Percentiles rank a stretch among this genome's conserved stretches.
These are phyloP conservation scores for Globisporangium cederbergense DNA, from an alignment of 352 stramenopile genomes.

Conservation along the genomic window DNA sequence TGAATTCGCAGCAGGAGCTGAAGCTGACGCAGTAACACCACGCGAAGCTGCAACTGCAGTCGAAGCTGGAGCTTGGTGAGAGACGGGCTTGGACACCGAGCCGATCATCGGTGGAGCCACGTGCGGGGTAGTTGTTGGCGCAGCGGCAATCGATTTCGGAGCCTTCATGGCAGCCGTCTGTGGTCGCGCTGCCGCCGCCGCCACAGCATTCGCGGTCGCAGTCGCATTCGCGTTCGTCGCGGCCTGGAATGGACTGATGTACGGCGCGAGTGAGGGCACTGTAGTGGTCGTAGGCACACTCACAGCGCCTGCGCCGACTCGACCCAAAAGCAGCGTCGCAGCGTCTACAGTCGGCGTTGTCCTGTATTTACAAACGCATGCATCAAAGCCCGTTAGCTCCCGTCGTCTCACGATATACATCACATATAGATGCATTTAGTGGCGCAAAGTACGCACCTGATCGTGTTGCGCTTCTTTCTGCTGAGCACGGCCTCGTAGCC, in stretches of 20 bases:
- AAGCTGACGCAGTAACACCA: neutral
- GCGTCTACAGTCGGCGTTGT: slow-evolving; percentile 9
- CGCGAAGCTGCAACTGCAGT: neutral
- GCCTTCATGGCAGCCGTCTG: slow-evolving; percentile 21
- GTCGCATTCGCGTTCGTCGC: slow-evolving; percentile 1
- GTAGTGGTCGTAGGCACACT: neutral
- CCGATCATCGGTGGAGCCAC: slow-evolving; percentile 20
- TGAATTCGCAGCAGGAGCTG: slow-evolving; percentile 1
- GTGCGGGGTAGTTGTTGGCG: slow-evolving; percentile 11
- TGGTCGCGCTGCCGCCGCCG: neutral
- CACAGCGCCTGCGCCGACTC: neutral
- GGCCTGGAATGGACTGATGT: slow-evolving; percentile 7
- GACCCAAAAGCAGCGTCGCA: slow-evolving; percentile 12
- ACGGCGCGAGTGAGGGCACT: slow-evolving; percentile 2
- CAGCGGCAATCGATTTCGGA: slow-evolving; percentile 25
- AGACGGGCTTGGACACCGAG: slow-evolving; percentile 16
- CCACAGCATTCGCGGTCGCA: neutral
- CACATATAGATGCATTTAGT: neutral
- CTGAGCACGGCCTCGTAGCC: slow-evolving; percentile 78
- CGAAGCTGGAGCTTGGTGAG: slow-evolving; percentile 2
- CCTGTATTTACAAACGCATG: slow-evolving; percentile 2
- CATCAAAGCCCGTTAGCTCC: neutral
- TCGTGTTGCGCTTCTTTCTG: slow-evolving; percentile 53
- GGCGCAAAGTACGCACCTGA: slow-evolving; percentile 11
- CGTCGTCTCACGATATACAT: neutral